phyloP scores from a whole-genome alignment of 2,329 filamentous ascomycete genomes.

The Colletotrichum sp. region DNA sequence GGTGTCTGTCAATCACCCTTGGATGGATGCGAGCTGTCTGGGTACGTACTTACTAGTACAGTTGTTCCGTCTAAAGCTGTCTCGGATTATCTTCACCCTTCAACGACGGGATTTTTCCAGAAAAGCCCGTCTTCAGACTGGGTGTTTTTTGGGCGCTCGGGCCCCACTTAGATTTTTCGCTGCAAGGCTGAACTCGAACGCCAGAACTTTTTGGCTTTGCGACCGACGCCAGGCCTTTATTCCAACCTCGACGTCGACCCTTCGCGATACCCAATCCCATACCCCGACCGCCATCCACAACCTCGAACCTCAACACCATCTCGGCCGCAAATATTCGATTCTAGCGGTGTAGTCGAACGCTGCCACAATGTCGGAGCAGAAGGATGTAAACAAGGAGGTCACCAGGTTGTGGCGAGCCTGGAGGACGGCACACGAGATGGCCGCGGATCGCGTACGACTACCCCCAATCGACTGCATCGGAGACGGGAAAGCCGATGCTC shows the following conservation, averaged over 20 bases:
- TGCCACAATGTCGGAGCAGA: constrained; percentile 46
- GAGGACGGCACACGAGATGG: constrained; percentile 95
- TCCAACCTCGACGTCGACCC: neutral
- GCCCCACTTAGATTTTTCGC: constrained; percentile 17
- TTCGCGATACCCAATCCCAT: neutral
- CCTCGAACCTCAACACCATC: neutral
- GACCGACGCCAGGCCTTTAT: constrained; percentile 16
- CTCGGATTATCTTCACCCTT: neutral
- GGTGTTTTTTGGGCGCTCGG: neutral
- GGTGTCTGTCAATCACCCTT: neutral
- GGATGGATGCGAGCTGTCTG: neutral
- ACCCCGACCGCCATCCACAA: neutral
- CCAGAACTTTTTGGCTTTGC: constrained; percentile 21
- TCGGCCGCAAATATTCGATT: neutral
- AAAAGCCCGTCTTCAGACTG: neutral
- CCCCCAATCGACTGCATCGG: neutral
- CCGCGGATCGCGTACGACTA: constrained; percentile 79
- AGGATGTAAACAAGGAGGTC: constrained; percentile 57
- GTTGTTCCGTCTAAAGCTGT: neutral
- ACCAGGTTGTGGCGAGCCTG: constrained; percentile 90
- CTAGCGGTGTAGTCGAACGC: neutral
- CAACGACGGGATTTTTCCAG: constrained; percentile 1
- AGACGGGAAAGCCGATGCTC: neutral
- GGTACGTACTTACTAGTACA: neutral
- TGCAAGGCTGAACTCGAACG: constrained; percentile 17